Base-by-base conservation (phyloP, 306 rosid species). In the Citrullus mucosospermus region DNA sequence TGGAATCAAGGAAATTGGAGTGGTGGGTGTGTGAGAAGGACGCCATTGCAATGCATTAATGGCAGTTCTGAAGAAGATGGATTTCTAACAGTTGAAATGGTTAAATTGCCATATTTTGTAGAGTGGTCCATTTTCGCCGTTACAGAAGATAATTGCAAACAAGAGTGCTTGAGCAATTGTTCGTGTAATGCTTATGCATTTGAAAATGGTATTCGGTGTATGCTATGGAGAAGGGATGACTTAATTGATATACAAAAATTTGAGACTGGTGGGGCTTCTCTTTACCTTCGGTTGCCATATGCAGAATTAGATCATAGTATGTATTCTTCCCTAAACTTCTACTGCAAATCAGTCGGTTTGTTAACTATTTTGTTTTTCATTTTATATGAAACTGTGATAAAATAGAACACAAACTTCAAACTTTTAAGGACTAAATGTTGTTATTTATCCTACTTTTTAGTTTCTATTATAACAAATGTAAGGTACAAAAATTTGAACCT, bases 11-110 rank as follows among this genome's bases (percentile, higher is more conserved):
- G 80, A 4, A 81, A 77, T 43, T 85, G 87, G 88, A 78, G 67
- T 8, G 58, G 22, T 55, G 86, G 95, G 44, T 90, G 91, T 72
- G 53, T 81, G 76, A 83, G 86, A 41, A 70, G 13, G 41, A 79
- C 58, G 44, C 62, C 72, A 1, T 48, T 91, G 76, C 32, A 75
- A 67, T 88, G 89, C 51, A 80, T n/a, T 8, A n/a, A 3, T 10
- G 43, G 48, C 61, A 22, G 34, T 43, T 8, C 1, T 9, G 79
- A 43, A 25, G 74, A 30, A 53, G 93, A 85, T 32, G 86, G 78
- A 1, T 87, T 87, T 83, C 0, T 55, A 0, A 78, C 22, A 7
- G 34, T 84, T 20, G 59, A 39, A 43, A 85, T 15, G 77, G 55
- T 70, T 4, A 86, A 91, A 81, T 61, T 83, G 43, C 91, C 88